These are phyloP conservation scores for Corynespora cassiicola DNA, from an alignment of 2,329 filamentous ascomycete genomes.

Conservation along the genomic window DNA sequence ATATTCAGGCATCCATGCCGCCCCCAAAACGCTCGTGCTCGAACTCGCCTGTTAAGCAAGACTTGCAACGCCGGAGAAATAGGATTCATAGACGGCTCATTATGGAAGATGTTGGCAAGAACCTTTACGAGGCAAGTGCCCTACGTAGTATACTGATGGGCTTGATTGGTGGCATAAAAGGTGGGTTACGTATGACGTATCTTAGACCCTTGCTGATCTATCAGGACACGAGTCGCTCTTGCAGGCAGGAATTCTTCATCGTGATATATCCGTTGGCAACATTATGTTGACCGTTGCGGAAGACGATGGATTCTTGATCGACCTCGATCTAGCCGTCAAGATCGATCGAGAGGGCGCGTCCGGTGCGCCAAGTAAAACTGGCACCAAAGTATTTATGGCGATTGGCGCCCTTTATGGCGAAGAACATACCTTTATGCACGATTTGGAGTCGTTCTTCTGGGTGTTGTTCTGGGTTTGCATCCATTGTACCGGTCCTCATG, in stretches of 20 bases:
- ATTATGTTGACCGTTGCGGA: slow-evolving; percentile 27
- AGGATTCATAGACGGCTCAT: slow-evolving; percentile 50
- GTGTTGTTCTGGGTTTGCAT: slow-evolving; percentile 29
- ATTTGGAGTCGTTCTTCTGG: slow-evolving; percentile 9
- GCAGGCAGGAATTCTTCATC: slow-evolving; percentile 26
- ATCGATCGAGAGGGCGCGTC: slow-evolving; percentile 13
- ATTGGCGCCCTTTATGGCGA: slow-evolving; percentile 7
- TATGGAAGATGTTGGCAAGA: slow-evolving; percentile 48
- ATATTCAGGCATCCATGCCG: slow-evolving; percentile 13
- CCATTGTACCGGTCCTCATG: slow-evolving; percentile 42
- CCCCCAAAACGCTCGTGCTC: slow-evolving; percentile 15
- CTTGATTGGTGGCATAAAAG: slow-evolving; percentile 19
- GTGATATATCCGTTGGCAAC: slow-evolving; percentile 30
- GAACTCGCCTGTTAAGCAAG: slow-evolving; percentile 14
- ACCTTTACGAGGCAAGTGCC: slow-evolving; percentile 52
- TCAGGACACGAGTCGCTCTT: slow-evolving; percentile 14
- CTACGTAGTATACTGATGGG: slow-evolving; percentile 15
- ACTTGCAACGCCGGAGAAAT: slow-evolving; percentile 28
- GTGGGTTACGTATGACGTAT: slow-evolving; percentile 9
- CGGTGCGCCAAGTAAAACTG: slow-evolving; percentile 10
- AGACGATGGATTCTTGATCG: slow-evolving; percentile 25
- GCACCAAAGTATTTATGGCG: slow-evolving; percentile 11
- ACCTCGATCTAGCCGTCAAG: slow-evolving; percentile 21
- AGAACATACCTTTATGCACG: slow-evolving; percentile 8
- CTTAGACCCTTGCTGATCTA: slow-evolving; percentile 14